Evolutionary conservation across 73 alveolate species (phyloP).

Genomic region (Breviolum minutum): DNA sequence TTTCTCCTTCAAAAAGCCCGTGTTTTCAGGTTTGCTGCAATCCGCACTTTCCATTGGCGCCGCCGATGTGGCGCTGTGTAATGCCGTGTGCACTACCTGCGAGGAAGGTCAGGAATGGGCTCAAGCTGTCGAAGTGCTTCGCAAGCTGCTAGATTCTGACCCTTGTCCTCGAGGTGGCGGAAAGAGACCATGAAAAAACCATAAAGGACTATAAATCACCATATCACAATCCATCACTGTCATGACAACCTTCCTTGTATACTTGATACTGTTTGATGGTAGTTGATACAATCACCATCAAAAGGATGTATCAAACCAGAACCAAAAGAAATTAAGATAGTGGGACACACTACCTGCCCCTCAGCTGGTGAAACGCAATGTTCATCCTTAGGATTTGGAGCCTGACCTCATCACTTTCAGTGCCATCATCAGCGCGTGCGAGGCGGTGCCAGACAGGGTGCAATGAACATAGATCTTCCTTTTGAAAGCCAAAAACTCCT

Average conservation of each 20-base stretch:
- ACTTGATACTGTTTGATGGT: too few relatives aligned
- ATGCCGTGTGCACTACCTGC: constrained; percentile 70
- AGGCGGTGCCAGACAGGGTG: background rate
- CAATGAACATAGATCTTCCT: background rate
- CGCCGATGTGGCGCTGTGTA: constrained; percentile 67
- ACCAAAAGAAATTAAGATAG: background rate
- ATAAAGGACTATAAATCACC: background rate
- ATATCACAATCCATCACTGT: background rate
- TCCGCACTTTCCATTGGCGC: background rate
- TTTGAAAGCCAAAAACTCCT: background rate
- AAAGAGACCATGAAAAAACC: background rate
- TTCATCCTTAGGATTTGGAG: constrained; percentile 17
- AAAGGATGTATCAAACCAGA: background rate
- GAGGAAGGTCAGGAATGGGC: constrained; percentile 87
- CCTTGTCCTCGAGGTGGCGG: background rate
- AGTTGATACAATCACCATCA: too few relatives aligned
- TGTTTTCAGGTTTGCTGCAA: background rate
- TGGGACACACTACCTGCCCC: background rate
- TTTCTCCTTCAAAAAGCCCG: background rate
- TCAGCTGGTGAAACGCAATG: background rate
- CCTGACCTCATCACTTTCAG: constrained; percentile 90
- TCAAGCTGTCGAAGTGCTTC: constrained; percentile 70
- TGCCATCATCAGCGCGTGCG: constrained; percentile 92
- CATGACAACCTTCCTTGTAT: too few relatives aligned
- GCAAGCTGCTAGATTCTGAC: constrained; percentile 16